phyloP scores from a whole-genome alignment of 2,329 filamentous ascomycete genomes.

The Tolypocladium cylindrosporum region DNA sequence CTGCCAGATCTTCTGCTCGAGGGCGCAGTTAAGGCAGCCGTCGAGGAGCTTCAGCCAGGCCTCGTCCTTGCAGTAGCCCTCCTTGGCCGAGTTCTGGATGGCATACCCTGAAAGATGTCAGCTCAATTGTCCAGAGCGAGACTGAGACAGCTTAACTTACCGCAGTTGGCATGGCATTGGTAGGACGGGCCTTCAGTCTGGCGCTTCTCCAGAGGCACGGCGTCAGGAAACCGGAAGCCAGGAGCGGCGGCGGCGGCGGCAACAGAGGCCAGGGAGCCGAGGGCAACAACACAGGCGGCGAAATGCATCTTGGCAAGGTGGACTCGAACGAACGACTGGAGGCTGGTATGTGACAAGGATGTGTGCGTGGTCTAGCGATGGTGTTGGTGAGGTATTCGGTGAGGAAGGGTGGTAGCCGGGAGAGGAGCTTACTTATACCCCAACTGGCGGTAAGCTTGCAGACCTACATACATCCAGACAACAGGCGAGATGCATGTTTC shows the following conservation, averaged over 20 bases:
- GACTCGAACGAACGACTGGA: slow-evolving; percentile 5
- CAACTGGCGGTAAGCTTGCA: not conserved
- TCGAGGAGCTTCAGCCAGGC: slow-evolving; percentile 30
- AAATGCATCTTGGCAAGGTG: slow-evolving; percentile 17
- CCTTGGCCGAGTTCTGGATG: slow-evolving; percentile 13
- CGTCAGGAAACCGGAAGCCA: slow-evolving; percentile 17
- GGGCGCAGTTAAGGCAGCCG: slow-evolving; percentile 33
- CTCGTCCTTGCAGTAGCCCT: slow-evolving; percentile 21
- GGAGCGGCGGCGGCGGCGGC: slow-evolving; percentile 10
- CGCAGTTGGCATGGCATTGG: slow-evolving; percentile 40
- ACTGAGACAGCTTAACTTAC: slow-evolving; percentile 26
- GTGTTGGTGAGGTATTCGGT: not conserved
- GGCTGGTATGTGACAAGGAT: not conserved
- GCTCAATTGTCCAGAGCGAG: not conserved
- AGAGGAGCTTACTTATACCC: slow-evolving; percentile 1
- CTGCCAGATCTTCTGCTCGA: slow-evolving; percentile 31
- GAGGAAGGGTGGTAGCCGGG: not conserved
- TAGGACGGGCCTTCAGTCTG: slow-evolving; percentile 28
- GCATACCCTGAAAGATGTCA: slow-evolving; percentile 15
- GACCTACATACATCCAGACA: not conserved
- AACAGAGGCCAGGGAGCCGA: slow-evolving; percentile 18
- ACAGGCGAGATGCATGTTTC: not conserved
- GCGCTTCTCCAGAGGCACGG: slow-evolving; percentile 27
- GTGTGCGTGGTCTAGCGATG: not conserved
- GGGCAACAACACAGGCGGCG: slow-evolving; percentile 12